A percentile compares a stretch with the other conserved stretches of the same genome.
These are phyloP conservation scores for Anaeromyces robustus DNA, from an alignment of 192 early-diverging fungal species.

Conservation along the genomic window DNA sequence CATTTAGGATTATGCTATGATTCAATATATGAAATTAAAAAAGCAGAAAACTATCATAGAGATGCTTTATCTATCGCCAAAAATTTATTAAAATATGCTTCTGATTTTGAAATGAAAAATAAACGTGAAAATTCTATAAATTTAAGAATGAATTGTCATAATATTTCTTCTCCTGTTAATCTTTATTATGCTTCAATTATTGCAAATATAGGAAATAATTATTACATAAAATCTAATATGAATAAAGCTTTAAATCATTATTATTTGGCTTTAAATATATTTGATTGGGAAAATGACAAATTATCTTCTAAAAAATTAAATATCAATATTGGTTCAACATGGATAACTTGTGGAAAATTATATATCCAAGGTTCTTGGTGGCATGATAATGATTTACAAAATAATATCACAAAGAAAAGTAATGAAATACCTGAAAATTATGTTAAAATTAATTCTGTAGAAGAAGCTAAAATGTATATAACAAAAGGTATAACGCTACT, in stretches of 20 bases:
- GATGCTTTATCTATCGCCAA: not conserved
- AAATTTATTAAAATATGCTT: not conserved
- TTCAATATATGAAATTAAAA: not conserved
- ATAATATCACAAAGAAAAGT: not conserved
- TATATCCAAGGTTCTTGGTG: not conserved
- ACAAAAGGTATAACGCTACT: not conserved
- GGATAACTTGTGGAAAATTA: not conserved
- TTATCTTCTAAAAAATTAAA: not conserved
- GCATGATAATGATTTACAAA: not conserved
- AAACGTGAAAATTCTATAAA: not conserved
- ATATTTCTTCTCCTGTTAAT: not conserved
- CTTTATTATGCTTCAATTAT: not conserved
- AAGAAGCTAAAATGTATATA: not conserved
- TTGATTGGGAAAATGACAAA: not conserved
- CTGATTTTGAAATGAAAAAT: not conserved
- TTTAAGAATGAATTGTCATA: not conserved
- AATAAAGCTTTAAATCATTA: not conserved
- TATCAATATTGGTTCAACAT: not conserved
- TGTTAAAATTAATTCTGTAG: not conserved
- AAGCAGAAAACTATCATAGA: not conserved
- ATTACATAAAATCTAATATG: not conserved
- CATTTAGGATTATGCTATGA: not conserved
- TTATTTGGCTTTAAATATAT: not conserved
- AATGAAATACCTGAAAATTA: not conserved
- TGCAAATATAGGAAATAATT: not conserved